Evolutionary conservation across 306 rosid species (phyloP).

Genomic region (Malus fusca): DNA sequence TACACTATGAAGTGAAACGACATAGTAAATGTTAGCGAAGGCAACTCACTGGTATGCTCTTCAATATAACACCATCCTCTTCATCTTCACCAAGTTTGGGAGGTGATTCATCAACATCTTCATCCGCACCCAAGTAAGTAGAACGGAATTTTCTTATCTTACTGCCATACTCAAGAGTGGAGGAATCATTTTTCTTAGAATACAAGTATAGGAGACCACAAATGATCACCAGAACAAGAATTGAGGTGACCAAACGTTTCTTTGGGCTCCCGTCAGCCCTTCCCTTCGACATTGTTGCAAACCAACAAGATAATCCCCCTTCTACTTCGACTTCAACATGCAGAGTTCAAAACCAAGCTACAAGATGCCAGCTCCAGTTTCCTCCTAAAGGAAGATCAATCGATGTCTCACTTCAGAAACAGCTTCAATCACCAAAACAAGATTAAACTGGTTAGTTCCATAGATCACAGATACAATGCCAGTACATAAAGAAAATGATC

Average conservation of each 20-base stretch:
- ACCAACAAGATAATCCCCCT: background rate
- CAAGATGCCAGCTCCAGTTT: background rate
- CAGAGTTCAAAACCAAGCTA: background rate
- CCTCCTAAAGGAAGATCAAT: background rate
- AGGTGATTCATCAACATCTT: slow-evolving; percentile 59
- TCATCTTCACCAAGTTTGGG: slow-evolving; percentile 50
- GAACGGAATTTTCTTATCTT: slow-evolving; percentile 68
- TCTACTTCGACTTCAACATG: slow-evolving; percentile 19
- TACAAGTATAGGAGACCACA: slow-evolving; percentile 68
- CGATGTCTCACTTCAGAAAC: background rate
- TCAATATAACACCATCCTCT: slow-evolving; percentile 43
- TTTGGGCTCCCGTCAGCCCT: slow-evolving; percentile 80
- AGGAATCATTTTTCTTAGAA: slow-evolving; percentile 47
- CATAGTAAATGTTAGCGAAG: background rate
- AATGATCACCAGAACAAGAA: slow-evolving; percentile 46
- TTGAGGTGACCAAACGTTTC: slow-evolving; percentile 56
- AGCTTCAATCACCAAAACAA: background rate
- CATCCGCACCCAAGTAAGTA: slow-evolving; percentile 71
- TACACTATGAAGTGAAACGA: background rate
- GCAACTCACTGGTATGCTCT: slow-evolving; percentile 81
- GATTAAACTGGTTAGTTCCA: slow-evolving; percentile 10
- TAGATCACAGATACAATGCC: background rate
- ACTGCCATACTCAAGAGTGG: slow-evolving; percentile 70
- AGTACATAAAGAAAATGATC: background rate
- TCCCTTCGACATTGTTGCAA: slow-evolving; percentile 66